Conservation (phyloP, 2,329 filamentous ascomycete species). For the Xylariaceae sp. region DNA sequence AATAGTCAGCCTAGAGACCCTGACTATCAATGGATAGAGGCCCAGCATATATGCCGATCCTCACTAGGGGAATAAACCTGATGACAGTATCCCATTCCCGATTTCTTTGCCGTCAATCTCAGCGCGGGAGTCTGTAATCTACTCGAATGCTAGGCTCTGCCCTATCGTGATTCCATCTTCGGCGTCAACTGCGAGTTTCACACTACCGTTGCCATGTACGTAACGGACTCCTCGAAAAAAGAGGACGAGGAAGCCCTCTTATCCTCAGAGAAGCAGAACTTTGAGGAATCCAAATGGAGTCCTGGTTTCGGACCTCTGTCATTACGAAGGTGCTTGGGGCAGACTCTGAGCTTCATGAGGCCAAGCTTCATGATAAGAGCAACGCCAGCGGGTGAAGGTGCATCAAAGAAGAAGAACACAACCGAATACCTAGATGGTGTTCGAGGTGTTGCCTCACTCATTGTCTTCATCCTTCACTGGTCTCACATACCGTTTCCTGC, state of each 20-base stretch:
- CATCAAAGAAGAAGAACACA: conserved; percentile 22
- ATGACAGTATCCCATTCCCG: too few species aligned
- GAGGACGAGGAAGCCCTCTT: conserved; percentile 28
- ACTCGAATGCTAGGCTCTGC: too few species aligned
- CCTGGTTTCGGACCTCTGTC: conserved; percentile 13
- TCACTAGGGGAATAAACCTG: too few species aligned
- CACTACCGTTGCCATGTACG: conserved; percentile 17
- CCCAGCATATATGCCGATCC: too few species aligned
- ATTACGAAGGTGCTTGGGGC: conserved; percentile 13
- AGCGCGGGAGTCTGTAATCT: too few species aligned
- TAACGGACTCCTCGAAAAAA: conserved; percentile 9
- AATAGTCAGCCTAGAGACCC: too few species aligned
- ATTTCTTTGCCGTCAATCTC: too few species aligned
- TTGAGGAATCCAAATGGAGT: conserved; percentile 4
- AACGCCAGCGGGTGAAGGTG: conserved; percentile 13
- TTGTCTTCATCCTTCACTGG: conserved; percentile 41
- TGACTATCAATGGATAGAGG: too few species aligned
- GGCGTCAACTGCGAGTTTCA: too few species aligned
- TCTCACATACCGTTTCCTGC: conserved; percentile 28
- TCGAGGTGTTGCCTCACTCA: conserved; percentile 39
- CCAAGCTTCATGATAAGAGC: conserved; percentile 29
- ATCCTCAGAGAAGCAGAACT: conserved; percentile 9
- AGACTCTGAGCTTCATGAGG: conserved; percentile 22
- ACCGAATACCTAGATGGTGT: conserved; percentile 42
- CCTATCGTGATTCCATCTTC: too few species aligned